Evolutionary conservation across 2,329 filamentous ascomycete species (phyloP), one percentile per base, ranked within the genome.

Genomic region (Arthrobotrys entomopaga): DNA sequence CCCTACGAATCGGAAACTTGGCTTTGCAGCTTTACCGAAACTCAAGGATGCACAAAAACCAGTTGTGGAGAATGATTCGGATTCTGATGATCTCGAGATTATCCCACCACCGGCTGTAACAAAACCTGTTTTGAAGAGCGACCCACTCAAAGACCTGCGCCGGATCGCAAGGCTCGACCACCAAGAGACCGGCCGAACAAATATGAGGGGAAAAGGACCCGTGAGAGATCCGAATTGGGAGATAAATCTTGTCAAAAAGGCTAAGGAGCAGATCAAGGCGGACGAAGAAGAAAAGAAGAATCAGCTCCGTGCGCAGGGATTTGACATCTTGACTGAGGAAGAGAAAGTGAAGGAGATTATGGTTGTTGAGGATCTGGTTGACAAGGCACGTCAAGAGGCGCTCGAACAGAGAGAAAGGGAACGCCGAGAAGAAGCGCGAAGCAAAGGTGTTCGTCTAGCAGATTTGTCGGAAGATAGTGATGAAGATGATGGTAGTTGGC

Each of bases 291-390:
- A 91, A 77, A 90, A 90, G 65, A 86, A 98, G 19, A 88, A 92
- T 65, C 86, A 89, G 77, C 85, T 99, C 46, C 88, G 87, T 79
- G 89, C 90, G 10, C 92, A 91, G 81, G 95, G 95, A 6, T 86
- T 97, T 24, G 84, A 90, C 22, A 85, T 98, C 16, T 90, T 93
- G 80, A 97, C 91, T 0, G 88, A 89, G 1, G 94, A 97, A 81
- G 93, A 99, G 81, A 88, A 91, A 19, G 91, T 93, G 79, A 87
- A 88, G 38, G 90, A 96, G 80, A 88, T 92, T 81, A 88, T 91
- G 67, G 88, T 93, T 71, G 88, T 97, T 11, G 95, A 98, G 78
- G 90, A 97, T 79, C 86, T 98, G 73, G 87, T 98, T 24, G 90
- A 94, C 54, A 93, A 90, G 78, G 94, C 93, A 19, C 86, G 93